Percentiles rank a stretch among this genome's conserved stretches.
Conservation (phyloP, 441 rosid genomes). For the Euphorbia corollata region DNA sequence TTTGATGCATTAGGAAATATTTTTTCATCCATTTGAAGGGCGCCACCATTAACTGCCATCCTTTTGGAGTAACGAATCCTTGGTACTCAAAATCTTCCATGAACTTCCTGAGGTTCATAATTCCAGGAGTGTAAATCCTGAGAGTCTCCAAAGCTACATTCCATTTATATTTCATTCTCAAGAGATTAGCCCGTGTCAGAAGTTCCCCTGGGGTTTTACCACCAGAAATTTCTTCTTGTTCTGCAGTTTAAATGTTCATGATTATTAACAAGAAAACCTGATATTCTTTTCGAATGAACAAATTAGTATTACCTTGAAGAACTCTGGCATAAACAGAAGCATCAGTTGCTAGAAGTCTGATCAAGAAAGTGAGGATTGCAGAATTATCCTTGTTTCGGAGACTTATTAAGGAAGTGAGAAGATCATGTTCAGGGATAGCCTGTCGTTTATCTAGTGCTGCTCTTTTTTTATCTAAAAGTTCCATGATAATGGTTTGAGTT, state of each 20-base stretch:
- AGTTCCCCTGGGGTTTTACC: neutral
- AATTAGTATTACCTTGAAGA: too few relatives aligned
- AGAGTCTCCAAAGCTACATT: neutral
- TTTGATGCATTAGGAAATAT: too few relatives aligned
- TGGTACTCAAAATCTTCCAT: neutral
- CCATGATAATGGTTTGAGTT: conserved; percentile 24
- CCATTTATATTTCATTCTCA: neutral
- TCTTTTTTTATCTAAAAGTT: conserved; percentile 27
- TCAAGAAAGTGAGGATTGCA: neutral
- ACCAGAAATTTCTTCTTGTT: neutral
- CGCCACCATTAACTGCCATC: too few relatives aligned
- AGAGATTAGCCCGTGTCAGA: neutral
- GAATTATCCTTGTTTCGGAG: neutral
- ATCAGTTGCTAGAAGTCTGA: too few relatives aligned
- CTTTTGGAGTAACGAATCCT: neutral
- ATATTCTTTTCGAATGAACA: too few relatives aligned
- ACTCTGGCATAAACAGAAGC: too few relatives aligned
- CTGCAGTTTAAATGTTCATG: neutral
- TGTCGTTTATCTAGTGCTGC: conserved; percentile 23
- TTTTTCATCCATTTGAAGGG: too few relatives aligned
- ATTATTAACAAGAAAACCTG: too few relatives aligned
- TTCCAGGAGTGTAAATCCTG: neutral
- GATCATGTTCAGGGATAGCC: neutral
- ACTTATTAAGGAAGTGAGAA: neutral
- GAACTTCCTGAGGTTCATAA: neutral